Conservation (phyloP, 352 stramenopile genomes). For the Pythium aristosporum region DNA sequence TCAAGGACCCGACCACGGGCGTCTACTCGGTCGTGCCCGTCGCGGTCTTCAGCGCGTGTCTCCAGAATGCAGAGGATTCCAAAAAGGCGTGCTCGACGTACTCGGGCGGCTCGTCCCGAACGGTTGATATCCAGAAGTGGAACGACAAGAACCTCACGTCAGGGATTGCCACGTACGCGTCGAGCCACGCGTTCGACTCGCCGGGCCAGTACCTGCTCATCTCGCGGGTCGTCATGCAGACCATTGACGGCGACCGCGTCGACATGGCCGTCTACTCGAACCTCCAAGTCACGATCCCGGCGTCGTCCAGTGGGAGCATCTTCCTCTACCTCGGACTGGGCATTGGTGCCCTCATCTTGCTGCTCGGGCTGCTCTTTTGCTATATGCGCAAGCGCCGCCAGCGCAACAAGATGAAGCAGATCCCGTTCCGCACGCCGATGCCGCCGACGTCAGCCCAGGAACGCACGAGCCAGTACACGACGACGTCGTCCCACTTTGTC, state of each 20-base stretch:
- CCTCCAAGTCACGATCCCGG: constrained; percentile 53
- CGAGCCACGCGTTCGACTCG: constrained; percentile 52
- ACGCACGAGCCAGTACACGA: constrained; percentile 52
- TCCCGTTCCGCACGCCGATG: constrained; percentile 68
- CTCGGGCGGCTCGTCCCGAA: constrained; percentile 50
- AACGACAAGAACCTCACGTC: constrained; percentile 67
- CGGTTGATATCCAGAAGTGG: constrained; percentile 49
- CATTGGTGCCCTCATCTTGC: constrained; percentile 64
- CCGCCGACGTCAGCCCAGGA: constrained; percentile 25
- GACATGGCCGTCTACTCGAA: constrained; percentile 84
- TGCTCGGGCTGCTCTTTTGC: constrained; percentile 65
- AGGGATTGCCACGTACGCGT: constrained; percentile 47
- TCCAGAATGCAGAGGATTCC: constrained; percentile 41
- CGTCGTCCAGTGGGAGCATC: constrained; percentile 41
- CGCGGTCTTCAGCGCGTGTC: constrained; percentile 68
- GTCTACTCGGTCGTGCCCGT: constrained; percentile 68
- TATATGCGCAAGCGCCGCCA: constrained; percentile 65
- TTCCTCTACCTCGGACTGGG: constrained; percentile 76
- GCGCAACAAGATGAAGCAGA: constrained; percentile 63
- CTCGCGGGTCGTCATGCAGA: constrained; percentile 68
- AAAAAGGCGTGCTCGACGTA: constrained; percentile 68
- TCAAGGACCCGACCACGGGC: constrained; percentile 46
- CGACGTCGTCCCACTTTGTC: constrained; percentile 68
- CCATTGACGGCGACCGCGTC: constrained; percentile 65
- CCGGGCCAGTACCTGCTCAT: constrained; percentile 69